Evolutionary conservation across 169 alveolate genomes (phyloP), one percentile per base, ranked within the genome.

Genomic region (Plasmodium inui): DNA sequence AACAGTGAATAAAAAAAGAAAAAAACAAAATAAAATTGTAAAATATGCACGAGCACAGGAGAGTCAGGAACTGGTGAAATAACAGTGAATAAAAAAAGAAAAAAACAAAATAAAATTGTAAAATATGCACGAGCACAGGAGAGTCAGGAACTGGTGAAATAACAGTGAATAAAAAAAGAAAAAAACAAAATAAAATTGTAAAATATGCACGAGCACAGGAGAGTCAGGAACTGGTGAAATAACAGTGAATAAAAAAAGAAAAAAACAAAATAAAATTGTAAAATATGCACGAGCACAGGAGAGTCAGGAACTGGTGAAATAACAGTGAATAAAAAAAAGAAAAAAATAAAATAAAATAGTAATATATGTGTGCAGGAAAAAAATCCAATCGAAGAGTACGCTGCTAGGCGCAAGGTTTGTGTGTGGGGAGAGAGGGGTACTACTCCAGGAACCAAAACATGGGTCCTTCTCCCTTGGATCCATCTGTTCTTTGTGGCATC

Each of bases 401-500:
- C 37, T 37, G 0, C 17, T 3, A 76, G 3, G 61, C 4, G 12
- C 32, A 8, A 50, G 22, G 22, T 17, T 8, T 50, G 22, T 3
- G 61, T 19, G 7, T 8, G 19, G 8, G 53, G 32, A 8, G 44
- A 37, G 57, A 6, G 26, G n/a, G n/a, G 41, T 39, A 71, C 90
- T 94, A 95, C 89, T 95, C 94, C 37, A 95, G 93, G 50, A 91
- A 80, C 97, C 97, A 96, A 91, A 92, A 95, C 96, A 94, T 85
- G 30, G 96, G 97, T 0, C 97, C 97, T 10, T 96, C 97, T 53
- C 97, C 97, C 73, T 94, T 90, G 7, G 97, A 92, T 4, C 97
- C 97, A 92, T 96, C 97, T 19, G 96, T 96, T 53, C 98, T 94
- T 34, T 95, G 82, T n/a, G 97, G 98, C 92, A 96, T 91, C 97